phyloP scores from a whole-genome alignment of 2,329 filamentous ascomycete genomes.

The Fusarium siculi region DNA sequence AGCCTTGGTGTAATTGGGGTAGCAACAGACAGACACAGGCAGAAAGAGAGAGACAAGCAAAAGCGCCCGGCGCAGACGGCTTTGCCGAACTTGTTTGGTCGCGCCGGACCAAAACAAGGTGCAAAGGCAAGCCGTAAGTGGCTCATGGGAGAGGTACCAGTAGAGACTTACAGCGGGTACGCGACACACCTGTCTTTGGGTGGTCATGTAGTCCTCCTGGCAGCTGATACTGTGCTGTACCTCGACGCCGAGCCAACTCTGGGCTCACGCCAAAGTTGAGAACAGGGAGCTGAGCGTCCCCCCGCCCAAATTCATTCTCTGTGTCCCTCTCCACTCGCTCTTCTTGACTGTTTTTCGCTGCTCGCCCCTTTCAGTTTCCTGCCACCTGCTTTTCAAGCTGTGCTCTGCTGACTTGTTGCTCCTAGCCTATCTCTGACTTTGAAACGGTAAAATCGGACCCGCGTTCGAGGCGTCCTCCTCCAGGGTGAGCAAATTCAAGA shows the following conservation, averaged over 20 bases:
- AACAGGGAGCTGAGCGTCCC: conserved; percentile 48
- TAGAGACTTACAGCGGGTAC: conserved; percentile 51
- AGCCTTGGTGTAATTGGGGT: conserved; percentile 28
- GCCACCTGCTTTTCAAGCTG: conserved; percentile 30
- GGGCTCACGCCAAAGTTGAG: conserved; percentile 33
- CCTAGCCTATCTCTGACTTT: neutral
- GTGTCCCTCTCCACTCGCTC: conserved; percentile 45
- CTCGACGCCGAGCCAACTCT: conserved; percentile 34
- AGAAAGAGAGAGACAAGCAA: conserved; percentile 34
- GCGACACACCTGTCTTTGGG: conserved; percentile 50
- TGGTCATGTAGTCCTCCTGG: conserved; percentile 48
- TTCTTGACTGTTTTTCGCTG: conserved; percentile 35
- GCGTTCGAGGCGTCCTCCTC: conserved; percentile 3
- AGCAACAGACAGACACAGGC: conserved; percentile 14
- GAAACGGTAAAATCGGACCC: conserved; percentile 7
- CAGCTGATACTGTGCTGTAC: conserved; percentile 54
- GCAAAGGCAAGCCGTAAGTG: conserved; percentile 41
- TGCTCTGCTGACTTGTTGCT: conserved; percentile 20
- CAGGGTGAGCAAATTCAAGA: neutral
- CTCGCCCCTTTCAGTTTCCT: conserved; percentile 25
- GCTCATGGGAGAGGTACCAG: conserved; percentile 45
- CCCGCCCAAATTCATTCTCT: conserved; percentile 42
- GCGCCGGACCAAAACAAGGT: conserved; percentile 44
- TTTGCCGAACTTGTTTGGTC: conserved; percentile 43
- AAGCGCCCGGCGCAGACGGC: conserved; percentile 31